Evolutionary conservation across 164 flowering plant genomes (phyloP), one percentile per base, ranked within the genome.

Genomic region (Liriodendron chinense): DNA sequence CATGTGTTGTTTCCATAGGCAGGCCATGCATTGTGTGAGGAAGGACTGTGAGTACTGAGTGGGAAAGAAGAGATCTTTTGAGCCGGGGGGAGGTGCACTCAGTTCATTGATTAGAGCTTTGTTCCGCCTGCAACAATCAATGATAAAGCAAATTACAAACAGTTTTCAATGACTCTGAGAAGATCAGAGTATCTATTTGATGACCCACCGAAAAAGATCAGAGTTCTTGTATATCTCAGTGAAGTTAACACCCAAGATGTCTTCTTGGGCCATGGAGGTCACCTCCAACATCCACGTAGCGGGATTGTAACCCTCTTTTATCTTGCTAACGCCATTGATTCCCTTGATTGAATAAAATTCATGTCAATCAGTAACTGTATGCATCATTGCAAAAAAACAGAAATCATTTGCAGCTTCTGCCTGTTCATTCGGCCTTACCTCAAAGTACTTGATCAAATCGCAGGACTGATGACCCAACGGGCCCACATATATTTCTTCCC

Each of bases 1-100:
- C 82, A 75, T 78, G 25, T 77, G 75, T 71, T 91, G 94, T 68
- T 91, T 91, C 94, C 94, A 89, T 7, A 88, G 79, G 78, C 92
- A 89, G 13, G 89, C 87, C 76, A 80, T 10, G 75, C 75, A 82
- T 75, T 89, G 87, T 14, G 70, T 71, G 43, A 53, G 49, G 70
- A 82, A 82, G 13, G 89, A 67, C 68, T 84, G 89, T 0, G 93
- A 78, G 70, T 69, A 91, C 12, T 79, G 84, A 1, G 88, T 83
- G 1, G 88, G 79, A 78, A 85, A 85, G 72, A 69, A 77, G 13
- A 85, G 76, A 57, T 82, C 85, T 62, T 81, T 64, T 18, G 85
- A 77, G 22, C 84, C 85, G 7, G 82, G 73, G 16, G 76, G 74
- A 47, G 89, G 89, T 28, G 62, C 18, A 21, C 83, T 84, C 24